Conservation (phyloP, 2,329 filamentous ascomycete species). For the Lasiodiplodia gonubiensis region DNA sequence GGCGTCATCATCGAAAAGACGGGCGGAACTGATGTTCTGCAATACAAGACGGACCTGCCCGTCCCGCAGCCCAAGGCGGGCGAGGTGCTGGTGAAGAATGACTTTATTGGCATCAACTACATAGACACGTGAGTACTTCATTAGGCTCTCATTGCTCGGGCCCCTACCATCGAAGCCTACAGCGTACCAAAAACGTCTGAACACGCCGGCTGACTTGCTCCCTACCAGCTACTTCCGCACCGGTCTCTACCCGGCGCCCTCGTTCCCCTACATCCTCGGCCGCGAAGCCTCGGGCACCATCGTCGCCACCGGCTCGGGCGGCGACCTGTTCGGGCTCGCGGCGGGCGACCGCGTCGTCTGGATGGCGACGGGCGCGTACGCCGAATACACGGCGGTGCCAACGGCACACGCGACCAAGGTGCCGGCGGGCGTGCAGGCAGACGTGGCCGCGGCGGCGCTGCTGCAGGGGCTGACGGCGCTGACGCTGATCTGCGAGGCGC, state of each 20-base stretch:
- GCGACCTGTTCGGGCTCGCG: constrained; percentile 70
- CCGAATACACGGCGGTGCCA: constrained; percentile 61
- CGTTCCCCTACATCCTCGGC: constrained; percentile 76
- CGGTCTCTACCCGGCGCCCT: constrained; percentile 74
- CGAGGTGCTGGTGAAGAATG: constrained; percentile 80
- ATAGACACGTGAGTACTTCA: constrained; percentile 71
- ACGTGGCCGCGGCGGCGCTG: constrained; percentile 71
- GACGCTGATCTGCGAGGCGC: constrained; percentile 76
- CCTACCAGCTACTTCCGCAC: constrained; percentile 75
- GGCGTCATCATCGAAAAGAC: constrained; percentile 74
- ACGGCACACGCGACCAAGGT: constrained; percentile 65
- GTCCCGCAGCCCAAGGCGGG: constrained; percentile 72
- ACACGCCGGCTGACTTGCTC: not conserved
- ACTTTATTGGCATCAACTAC: constrained; percentile 81
- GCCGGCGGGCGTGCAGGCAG: constrained; percentile 65
- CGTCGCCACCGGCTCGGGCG: constrained; percentile 65
- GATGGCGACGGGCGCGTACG: constrained; percentile 62
- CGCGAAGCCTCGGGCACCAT: constrained; percentile 79
- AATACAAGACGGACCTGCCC: constrained; percentile 72
- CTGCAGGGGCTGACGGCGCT: constrained; percentile 85
- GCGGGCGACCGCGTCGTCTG: constrained; percentile 75
- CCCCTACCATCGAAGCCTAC: not conserved
- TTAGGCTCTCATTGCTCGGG: not conserved
- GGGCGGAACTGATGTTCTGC: constrained; percentile 73
- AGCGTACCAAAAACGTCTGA: not conserved